Evolutionary conservation across 306 rosid species (phyloP).

Genomic region (Vigna nakashimae): DNA sequence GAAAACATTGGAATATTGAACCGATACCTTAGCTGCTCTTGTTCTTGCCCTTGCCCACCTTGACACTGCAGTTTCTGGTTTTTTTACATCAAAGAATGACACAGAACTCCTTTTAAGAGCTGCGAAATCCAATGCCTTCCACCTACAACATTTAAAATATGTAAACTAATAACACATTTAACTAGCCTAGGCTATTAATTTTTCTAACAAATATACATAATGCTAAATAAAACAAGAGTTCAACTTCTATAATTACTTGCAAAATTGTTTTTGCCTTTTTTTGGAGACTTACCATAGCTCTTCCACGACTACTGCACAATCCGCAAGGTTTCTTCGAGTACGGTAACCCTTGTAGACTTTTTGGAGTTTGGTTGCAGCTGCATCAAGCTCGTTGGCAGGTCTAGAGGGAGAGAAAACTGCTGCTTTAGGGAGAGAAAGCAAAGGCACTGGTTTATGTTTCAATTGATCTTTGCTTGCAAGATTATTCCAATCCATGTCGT

Average conservation of each 20-base stretch:
- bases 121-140: slow-evolving; percentile 86
- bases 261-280: background rate
- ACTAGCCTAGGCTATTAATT: background rate
- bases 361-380: slow-evolving; percentile 87
- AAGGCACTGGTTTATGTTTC: slow-evolving; percentile 61
- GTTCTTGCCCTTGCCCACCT: slow-evolving; percentile 96
- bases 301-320: slow-evolving; percentile 94
- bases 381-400: slow-evolving; percentile 79
- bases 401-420: slow-evolving; percentile 65
- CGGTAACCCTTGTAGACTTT: slow-evolving; percentile 92
- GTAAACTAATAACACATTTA: slow-evolving; percentile 6
- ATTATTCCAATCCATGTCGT: slow-evolving; percentile 44
- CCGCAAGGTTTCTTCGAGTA: slow-evolving; percentile 91
- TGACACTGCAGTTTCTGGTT: slow-evolving; percentile 80
- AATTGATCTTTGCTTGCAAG: slow-evolving; percentile 27
- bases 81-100: slow-evolving; percentile 71
- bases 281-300: slow-evolving; percentile 78
- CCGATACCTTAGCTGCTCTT: slow-evolving; percentile 81
- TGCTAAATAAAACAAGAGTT: too few species aligned
- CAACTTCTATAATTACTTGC: too few species aligned
- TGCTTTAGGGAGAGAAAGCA: slow-evolving; percentile 68
- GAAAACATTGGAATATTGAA: slow-evolving; percentile 17
- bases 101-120: slow-evolving; percentile 82
- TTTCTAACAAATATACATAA: too few species aligned
- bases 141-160: slow-evolving; percentile 59